phyloP scores from a whole-genome alignment of 2,329 filamentous ascomycete species.

The Aspergillus thermomutatus region DNA sequence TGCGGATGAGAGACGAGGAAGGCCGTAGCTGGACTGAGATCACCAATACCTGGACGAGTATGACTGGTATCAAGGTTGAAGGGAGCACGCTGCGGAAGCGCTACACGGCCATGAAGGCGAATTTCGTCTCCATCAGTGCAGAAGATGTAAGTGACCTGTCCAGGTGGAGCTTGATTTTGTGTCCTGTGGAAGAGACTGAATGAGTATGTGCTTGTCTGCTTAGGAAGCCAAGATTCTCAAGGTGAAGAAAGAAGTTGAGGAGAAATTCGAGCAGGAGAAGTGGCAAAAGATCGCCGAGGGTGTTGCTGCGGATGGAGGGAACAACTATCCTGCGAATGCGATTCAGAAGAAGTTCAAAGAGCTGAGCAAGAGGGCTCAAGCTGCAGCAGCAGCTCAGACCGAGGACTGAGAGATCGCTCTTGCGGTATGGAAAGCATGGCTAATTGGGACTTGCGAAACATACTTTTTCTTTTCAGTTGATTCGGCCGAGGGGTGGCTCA shows the following conservation, averaged over 20 bases:
- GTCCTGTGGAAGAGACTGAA: not conserved
- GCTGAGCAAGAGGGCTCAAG: constrained; percentile 24
- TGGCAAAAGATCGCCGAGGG: constrained; percentile 36
- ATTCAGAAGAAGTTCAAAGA: constrained; percentile 42
- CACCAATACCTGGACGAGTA: constrained; percentile 16
- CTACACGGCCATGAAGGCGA: constrained; percentile 37
- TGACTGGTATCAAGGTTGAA: constrained; percentile 32
- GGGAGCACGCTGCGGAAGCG: constrained; percentile 37
- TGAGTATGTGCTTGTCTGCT: not conserved
- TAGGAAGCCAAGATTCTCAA: constrained; percentile 31
- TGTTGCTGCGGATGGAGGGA: constrained; percentile 29
- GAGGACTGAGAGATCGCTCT: not conserved
- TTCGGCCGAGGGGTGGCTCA: not conserved
- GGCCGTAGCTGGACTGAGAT: constrained; percentile 26
- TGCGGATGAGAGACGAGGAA: constrained; percentile 27
- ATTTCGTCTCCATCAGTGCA: constrained; percentile 34
- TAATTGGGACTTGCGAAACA: not conserved
- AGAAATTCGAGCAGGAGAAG: constrained; percentile 37
- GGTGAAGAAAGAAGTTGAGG: constrained; percentile 39
- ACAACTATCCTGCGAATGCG: constrained; percentile 29
- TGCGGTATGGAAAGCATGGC: not conserved
- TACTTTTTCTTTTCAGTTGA: not conserved
- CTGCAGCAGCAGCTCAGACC: not conserved
- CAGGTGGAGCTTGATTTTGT: not conserved
- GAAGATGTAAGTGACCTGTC: constrained; percentile 31